Conservation (phyloP, 2,329 filamentous ascomycete species). For the Cordyceps tenuipes region DNA sequence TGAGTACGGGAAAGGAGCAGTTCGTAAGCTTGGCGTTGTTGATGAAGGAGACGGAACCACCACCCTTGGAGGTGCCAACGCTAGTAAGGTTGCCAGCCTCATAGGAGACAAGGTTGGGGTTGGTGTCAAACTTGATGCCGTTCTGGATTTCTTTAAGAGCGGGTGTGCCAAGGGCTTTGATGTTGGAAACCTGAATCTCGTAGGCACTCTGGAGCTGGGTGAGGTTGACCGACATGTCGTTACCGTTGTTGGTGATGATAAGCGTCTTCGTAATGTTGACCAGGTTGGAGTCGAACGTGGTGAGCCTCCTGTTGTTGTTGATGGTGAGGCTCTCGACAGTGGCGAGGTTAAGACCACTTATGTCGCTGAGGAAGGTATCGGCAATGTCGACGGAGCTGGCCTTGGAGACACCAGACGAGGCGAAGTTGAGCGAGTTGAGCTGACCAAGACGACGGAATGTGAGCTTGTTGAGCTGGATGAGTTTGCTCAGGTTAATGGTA, state of each 20-base stretch:
- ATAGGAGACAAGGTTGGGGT: constrained; percentile 55
- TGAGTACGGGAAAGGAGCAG: constrained; percentile 64
- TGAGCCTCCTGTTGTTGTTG: constrained; percentile 82
- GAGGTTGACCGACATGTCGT: constrained; percentile 61
- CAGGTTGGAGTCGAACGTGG: constrained; percentile 67
- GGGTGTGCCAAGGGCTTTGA: constrained; percentile 64
- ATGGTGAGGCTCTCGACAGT: constrained; percentile 68
- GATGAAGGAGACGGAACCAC: constrained; percentile 45
- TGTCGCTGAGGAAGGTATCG: constrained; percentile 74
- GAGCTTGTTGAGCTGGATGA: constrained; percentile 60
- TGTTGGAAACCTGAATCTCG: constrained; percentile 57
- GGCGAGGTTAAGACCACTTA: constrained; percentile 73
- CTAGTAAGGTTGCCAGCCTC: constrained; percentile 61
- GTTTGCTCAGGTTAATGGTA: constrained; percentile 55
- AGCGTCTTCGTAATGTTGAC: constrained; percentile 64
- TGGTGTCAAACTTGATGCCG: constrained; percentile 77
- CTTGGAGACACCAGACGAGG: constrained; percentile 50
- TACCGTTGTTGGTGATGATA: constrained; percentile 72
- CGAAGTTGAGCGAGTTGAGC: constrained; percentile 42
- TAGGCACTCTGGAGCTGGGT: constrained; percentile 60
- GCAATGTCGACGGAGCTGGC: constrained; percentile 64
- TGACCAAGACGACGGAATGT: constrained; percentile 63
- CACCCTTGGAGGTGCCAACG: constrained; percentile 37
- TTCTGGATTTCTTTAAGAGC: constrained; percentile 65
- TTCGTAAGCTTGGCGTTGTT: constrained; percentile 58